Conservation (phyloP, 2,329 filamentous ascomycete species). For the Alternaria consortialis region DNA sequence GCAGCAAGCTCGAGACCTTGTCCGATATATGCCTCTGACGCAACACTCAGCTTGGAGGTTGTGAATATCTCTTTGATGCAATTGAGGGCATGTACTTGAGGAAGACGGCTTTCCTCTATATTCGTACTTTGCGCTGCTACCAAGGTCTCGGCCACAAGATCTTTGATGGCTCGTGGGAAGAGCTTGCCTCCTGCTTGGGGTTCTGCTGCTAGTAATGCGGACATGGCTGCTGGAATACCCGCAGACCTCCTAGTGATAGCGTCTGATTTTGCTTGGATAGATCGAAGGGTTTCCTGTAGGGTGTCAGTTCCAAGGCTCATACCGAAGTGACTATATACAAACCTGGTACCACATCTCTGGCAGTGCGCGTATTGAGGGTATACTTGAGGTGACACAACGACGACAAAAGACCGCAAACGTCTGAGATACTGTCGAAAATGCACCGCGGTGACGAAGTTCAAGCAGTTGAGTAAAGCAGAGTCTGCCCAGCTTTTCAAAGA, state of each 20-base stretch:
- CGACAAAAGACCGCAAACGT: slow-evolving; percentile 86
- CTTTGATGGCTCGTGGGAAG: slow-evolving; percentile 70
- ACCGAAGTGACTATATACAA: neutral
- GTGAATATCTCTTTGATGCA: slow-evolving; percentile 93
- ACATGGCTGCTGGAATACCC: slow-evolving; percentile 86
- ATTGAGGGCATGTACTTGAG: slow-evolving; percentile 95
- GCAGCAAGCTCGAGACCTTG: slow-evolving; percentile 81
- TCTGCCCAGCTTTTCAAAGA: slow-evolving; percentile 73
- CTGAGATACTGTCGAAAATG: slow-evolving; percentile 90
- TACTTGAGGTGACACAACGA: slow-evolving; percentile 64
- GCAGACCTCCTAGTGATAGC: slow-evolving; percentile 88
- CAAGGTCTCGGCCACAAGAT: slow-evolving; percentile 68
- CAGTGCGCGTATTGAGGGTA: slow-evolving; percentile 56
- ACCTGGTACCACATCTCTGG: slow-evolving; percentile 74
- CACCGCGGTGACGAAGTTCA: slow-evolving; percentile 85
- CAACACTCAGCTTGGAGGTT: slow-evolving; percentile 76
- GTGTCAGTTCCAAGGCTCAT: slow-evolving; percentile 6
- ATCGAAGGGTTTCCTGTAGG: slow-evolving; percentile 68
- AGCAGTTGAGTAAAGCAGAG: slow-evolving; percentile 85
- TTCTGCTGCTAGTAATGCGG: slow-evolving; percentile 78
- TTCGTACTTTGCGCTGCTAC: slow-evolving; percentile 64
- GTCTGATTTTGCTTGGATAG: slow-evolving; percentile 77
- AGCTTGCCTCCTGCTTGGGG: slow-evolving; percentile 64
- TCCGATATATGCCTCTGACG: slow-evolving; percentile 77
- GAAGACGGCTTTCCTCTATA: slow-evolving; percentile 67